These are phyloP conservation scores for Penicillium griseofulvum DNA, from an alignment of 2,329 filamentous ascomycete genomes.

Conservation along the genomic window DNA sequence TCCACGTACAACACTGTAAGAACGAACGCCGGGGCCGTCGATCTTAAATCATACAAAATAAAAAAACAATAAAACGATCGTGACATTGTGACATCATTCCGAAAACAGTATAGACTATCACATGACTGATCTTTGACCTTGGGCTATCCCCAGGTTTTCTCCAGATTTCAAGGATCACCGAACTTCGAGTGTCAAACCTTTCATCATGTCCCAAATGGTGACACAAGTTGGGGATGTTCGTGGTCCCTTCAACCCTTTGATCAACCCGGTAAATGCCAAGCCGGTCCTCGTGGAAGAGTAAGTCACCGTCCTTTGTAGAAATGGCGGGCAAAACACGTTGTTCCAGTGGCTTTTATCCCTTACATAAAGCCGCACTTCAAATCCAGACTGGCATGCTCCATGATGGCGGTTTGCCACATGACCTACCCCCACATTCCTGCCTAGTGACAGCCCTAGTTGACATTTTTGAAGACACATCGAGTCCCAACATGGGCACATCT, in stretches of 20 bases:
- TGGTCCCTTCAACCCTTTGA: constrained; percentile 50
- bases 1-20: no score
- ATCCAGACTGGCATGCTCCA: background rate
- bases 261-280: constrained; percentile 49
- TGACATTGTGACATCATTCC: constrained; percentile 23
- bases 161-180: background rate
- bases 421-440: background rate
- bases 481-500: constrained; percentile 40
- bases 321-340: background rate
- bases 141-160: background rate
- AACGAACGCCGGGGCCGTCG: background rate
- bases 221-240: constrained; percentile 19
- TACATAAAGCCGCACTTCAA: background rate
- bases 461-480: constrained; percentile 25
- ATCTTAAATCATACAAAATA: background rate
- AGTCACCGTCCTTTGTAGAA: constrained; percentile 14
- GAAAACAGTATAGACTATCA: constrained; percentile 8
- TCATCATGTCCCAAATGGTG: constrained; percentile 12
- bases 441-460: background rate
- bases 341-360: constrained; percentile 2
- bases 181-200: background rate
- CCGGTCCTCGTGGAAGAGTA: constrained; percentile 53
- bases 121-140: constrained; percentile 1
- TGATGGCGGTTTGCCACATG: background rate
- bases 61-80: background rate